Base-by-base conservation (phyloP, 1,284 basidiomycete genomes). In the Tremellales sp. region DNA sequence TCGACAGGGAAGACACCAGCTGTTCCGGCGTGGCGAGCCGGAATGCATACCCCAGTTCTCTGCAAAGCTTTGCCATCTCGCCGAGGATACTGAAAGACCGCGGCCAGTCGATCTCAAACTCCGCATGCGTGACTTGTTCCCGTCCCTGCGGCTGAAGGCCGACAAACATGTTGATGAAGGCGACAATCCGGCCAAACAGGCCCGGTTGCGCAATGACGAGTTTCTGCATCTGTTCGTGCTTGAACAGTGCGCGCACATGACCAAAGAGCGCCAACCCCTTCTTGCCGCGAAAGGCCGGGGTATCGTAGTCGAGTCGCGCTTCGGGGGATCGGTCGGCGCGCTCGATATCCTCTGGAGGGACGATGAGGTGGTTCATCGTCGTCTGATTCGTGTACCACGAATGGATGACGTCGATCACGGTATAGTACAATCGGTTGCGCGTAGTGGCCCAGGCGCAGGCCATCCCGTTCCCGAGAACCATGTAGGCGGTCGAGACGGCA, bases 71-170 rank as follows among this genome's bases (percentile, higher is more conserved):
- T 3, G 87, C 85, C 13, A 97, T 74, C 22, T 89, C 91, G 6
- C 92, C 80, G 5, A 89, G 89, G 25, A 93, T 84, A 60, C 91
- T 90, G 74, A 95, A 95, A 8, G 93, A 86, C 61, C 84, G 87
- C 53, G 93, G 87, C 89, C 91, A 95, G 25, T 97, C 93, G 27
- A 86, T 85, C 72, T 97, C 93, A 71, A 88, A 97, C 68, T 95
- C 91, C 58, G 95, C 83, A 60, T 97, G 93, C 48, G 76, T 82
- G 14, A 80, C 79, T 5, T 78, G 81, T 9, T 86, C 87, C n/a
- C 91, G 80, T 56, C 84, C 83, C 68, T 90, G 90, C 1, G 89
- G 84, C 61, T 93, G 91, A 60, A 95, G 79, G 55, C 86, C 87
- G 78, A 89, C 88, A 76, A 95, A 95, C 36, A 93, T 76, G 57